Conservation (phyloP, 129 eudicot species). For the Arctium lappa region DNA sequence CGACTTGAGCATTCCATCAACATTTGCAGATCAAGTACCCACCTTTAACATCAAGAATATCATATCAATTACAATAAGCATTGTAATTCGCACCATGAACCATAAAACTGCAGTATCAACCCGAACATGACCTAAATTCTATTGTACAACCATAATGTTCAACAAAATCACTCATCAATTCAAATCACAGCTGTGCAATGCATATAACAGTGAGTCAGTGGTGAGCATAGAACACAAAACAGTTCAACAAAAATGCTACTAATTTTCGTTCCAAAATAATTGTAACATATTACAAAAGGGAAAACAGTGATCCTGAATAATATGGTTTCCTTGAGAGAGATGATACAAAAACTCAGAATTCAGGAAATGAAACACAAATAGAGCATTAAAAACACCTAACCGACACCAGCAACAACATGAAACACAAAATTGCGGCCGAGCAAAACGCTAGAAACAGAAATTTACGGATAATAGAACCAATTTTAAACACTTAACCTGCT, state of each 20-base stretch:
- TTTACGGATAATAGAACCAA: neutral
- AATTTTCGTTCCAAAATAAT: neutral
- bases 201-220: neutral
- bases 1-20: neutral
- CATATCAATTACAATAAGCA: neutral
- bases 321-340: neutral
- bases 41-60: neutral
- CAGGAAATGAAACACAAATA: neutral
- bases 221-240: neutral
- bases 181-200: neutral
- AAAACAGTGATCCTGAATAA: neutral
- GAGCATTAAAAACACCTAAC: neutral
- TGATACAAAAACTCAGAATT: neutral
- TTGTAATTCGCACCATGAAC: neutral
- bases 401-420: neutral
- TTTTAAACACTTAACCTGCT: neutral
- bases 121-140: neutral
- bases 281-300: neutral
- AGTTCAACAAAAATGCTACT: neutral
- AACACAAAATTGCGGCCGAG: neutral
- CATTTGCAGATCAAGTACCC: neutral
- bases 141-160: neutral
- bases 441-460: neutral
- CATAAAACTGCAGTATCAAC: neutral
- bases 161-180: neutral